These are phyloP conservation scores for Lippia alba DNA, from an alignment of 305 asterid genomes.

Conservation along the genomic window DNA sequence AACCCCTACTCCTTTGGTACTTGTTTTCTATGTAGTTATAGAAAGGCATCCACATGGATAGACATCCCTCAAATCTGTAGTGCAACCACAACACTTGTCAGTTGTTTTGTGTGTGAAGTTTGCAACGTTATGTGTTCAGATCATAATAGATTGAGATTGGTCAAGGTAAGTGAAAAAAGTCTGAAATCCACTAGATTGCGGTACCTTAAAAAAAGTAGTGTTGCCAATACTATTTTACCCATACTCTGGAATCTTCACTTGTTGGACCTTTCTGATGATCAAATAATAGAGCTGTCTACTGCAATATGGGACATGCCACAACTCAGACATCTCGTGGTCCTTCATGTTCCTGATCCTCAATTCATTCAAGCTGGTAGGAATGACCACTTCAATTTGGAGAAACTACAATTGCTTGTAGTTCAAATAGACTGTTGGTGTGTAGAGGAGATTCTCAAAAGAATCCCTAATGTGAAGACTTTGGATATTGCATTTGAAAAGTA, in stretches of 20 bases:
- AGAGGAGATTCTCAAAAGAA: background rate
- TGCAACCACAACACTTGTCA: background rate
- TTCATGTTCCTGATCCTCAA: no score
- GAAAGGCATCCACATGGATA: background rate
- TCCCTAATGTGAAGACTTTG: background rate
- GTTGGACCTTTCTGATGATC: background rate
- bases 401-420: conserved; percentile 21
- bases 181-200: background rate
- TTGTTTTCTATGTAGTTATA: background rate
- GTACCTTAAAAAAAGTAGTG: background rate
- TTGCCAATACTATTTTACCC: background rate
- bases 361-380: background rate
- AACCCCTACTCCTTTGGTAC: background rate
- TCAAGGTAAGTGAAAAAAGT: background rate
- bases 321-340: background rate
- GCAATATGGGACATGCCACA: conserved; percentile 1
- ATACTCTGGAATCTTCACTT: background rate
- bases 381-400: background rate
- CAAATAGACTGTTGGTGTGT: background rate
- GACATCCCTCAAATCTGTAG: background rate
- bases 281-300: background rate
- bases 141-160: background rate
- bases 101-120: background rate
- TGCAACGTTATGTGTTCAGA: background rate
- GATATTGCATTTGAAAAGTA: background rate